These are phyloP conservation scores for Elongisporangium anandrum DNA, from an alignment of 352 stramenopile species.

Conservation along the genomic window DNA sequence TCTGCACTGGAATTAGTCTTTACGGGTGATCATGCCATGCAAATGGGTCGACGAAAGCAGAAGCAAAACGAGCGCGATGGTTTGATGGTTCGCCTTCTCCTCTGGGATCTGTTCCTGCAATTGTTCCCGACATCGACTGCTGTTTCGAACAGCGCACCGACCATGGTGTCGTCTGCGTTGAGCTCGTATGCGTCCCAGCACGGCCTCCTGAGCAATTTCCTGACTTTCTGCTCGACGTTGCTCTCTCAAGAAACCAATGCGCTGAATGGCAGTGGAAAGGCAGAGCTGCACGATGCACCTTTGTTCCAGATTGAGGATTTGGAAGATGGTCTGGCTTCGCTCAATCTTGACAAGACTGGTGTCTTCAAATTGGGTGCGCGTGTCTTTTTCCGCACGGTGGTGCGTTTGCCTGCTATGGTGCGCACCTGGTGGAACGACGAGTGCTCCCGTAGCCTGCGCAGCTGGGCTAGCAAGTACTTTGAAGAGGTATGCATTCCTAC, in stretches of 20 bases:
- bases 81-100: conserved; percentile 46
- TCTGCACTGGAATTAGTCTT: conserved; percentile 56
- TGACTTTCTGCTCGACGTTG: conserved; percentile 58
- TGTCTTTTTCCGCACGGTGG: conserved; percentile 80
- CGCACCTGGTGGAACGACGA: conserved; percentile 90
- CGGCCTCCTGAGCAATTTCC: conserved; percentile 55
- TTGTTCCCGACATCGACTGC: conserved; percentile 46
- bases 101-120: conserved; percentile 83
- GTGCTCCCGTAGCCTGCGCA: conserved; percentile 71
- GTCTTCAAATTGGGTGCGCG: conserved; percentile 51
- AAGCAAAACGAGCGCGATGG: conserved; percentile 50
- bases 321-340: conserved; percentile 16
- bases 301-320: conserved; percentile 45
- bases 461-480: conserved; percentile 87
- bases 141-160: conserved; percentile 10
- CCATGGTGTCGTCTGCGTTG: conserved; percentile 63
- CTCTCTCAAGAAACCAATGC: conserved; percentile 51
- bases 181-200: conserved; percentile 61
- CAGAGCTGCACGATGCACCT: conserved; percentile 41
- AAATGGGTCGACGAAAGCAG: conserved; percentile 45
- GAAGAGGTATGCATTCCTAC: conserved; percentile 57
- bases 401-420: conserved; percentile 82
- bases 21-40: conserved; percentile 25
- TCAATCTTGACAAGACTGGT: conserved; percentile 30
- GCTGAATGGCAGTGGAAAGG: conserved; percentile 13